Conservation (phyloP, 2,329 filamentous ascomycete genomes). For the Trichophyton verrucosum region DNA sequence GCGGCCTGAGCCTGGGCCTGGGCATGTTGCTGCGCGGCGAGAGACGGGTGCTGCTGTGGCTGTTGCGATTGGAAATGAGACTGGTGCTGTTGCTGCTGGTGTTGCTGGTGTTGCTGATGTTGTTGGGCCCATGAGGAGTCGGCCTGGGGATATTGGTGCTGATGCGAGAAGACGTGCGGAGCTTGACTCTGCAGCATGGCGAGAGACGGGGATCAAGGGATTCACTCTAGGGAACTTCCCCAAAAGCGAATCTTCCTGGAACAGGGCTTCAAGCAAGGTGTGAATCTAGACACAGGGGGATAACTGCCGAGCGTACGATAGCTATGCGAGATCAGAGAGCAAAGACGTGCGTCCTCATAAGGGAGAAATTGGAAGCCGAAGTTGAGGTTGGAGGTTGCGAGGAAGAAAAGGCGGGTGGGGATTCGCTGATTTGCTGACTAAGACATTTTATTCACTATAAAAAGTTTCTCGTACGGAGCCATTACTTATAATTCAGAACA, state of each 20-base stretch:
- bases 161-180: conserved; percentile 51
- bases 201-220: conserved; percentile 19
- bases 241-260: conserved; percentile 14
- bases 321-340: background rate
- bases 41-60: conserved; percentile 26
- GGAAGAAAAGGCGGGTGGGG: background rate
- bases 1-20: conserved; percentile 17
- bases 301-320: background rate
- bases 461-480: background rate
- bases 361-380: background rate
- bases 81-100: conserved; percentile 27
- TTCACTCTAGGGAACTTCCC: conserved; percentile 11
- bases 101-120: conserved; percentile 23
- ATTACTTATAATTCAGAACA: too few species aligned
- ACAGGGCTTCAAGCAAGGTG: background rate
- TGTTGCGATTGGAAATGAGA: conserved; percentile 29
- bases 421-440: background rate
- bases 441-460: background rate
- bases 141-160: conserved; percentile 41
- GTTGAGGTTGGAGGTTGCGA: background rate
- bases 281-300: background rate
- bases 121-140: conserved; percentile 34
- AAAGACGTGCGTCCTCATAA: background rate
- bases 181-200: conserved; percentile 39
- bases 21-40: conserved; percentile 30